Conservation (phyloP, 2,329 filamentous ascomycete species). For the Fusarium napiforme region DNA sequence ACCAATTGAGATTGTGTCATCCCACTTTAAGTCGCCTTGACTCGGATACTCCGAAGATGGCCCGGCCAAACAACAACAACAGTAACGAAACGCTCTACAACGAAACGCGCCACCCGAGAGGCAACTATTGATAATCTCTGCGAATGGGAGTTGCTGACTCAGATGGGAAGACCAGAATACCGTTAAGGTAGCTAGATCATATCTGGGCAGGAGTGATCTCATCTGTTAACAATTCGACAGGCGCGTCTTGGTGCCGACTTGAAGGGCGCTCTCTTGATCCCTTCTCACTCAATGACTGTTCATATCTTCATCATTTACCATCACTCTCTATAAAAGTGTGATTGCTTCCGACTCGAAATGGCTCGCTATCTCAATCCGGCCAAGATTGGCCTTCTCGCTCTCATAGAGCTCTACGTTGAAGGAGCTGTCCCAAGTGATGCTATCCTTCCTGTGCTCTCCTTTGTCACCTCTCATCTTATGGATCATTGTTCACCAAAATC, state of each 20-base stretch:
- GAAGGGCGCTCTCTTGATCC: background rate
- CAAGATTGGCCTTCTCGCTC: slow-evolving; percentile 82
- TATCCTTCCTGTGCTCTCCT: slow-evolving; percentile 81
- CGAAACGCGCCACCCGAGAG: background rate
- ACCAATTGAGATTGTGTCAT: slow-evolving; percentile 25
- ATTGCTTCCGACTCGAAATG: slow-evolving; percentile 59
- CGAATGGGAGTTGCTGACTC: background rate
- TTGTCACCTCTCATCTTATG: slow-evolving; percentile 78
- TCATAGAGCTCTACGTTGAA: slow-evolving; percentile 84
- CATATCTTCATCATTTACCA: background rate
- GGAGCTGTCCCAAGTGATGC: slow-evolving; percentile 74
- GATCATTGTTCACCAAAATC: slow-evolving; percentile 53
- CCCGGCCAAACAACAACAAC: slow-evolving; percentile 16
- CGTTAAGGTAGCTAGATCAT: slow-evolving; percentile 1
- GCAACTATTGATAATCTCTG: background rate
- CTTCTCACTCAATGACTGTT: background rate
- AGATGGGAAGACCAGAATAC: background rate
- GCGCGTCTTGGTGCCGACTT: slow-evolving; percentile 12
- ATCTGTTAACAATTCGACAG: slow-evolving; percentile 23
- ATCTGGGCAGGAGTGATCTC: background rate
- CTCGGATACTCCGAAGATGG: slow-evolving; percentile 26
- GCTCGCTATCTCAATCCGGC: slow-evolving; percentile 88
- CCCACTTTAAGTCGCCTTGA: background rate
- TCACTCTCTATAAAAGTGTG: background rate
- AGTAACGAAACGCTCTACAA: background rate